These are phyloP conservation scores for Claviceps spartinae DNA, from an alignment of 2,329 filamentous ascomycete species.

Conservation along the genomic window DNA sequence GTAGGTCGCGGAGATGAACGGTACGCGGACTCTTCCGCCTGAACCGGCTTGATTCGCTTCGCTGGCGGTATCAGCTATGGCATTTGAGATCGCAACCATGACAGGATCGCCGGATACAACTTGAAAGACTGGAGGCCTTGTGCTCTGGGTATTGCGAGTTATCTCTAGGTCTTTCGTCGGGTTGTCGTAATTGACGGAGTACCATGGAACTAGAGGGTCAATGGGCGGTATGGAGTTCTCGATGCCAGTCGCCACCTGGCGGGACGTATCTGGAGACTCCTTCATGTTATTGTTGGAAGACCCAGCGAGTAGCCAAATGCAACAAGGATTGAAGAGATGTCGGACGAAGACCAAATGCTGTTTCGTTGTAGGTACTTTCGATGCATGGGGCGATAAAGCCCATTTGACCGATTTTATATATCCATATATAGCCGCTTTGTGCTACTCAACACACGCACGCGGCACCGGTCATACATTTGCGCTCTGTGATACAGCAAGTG, in stretches of 20 bases:
- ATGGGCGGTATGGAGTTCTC: conserved; percentile 45
- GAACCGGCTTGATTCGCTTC: conserved; percentile 20
- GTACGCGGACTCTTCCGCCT: conserved; percentile 30
- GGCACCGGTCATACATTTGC: too few relatives aligned
- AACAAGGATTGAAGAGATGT: too few relatives aligned
- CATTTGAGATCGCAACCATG: conserved; percentile 46
- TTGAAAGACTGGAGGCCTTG: conserved; percentile 31
- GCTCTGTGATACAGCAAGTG: too few relatives aligned
- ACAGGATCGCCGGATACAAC: conserved; percentile 46
- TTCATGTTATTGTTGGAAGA: too few relatives aligned
- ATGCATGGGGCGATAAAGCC: too few relatives aligned
- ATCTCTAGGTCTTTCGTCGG: conserved; percentile 34
- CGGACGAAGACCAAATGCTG: too few relatives aligned
- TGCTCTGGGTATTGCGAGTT: conserved; percentile 19
- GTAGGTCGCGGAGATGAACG: conserved; percentile 61
- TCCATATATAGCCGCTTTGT: too few relatives aligned
- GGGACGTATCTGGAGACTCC: conserved; percentile 18
- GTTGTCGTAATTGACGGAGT: conserved; percentile 44
- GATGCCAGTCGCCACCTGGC: conserved; percentile 48
- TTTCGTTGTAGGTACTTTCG: conserved; percentile 3
- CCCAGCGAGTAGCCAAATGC: too few relatives aligned
- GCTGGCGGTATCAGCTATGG: conserved; percentile 19
- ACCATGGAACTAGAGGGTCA: conserved; percentile 38
- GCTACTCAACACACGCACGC: too few relatives aligned
- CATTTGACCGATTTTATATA: too few relatives aligned